These are phyloP conservation scores for Triticum aestivum DNA, from an alignment of 176 grass and related monocot genomes.

Conservation along the genomic window IWGSC_CS_RefSeq_v2.1 NC_057805.1:64058469-64058968, in stretches of 20 bases:
- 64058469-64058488: not conserved
- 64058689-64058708: conserved; percentile 98
- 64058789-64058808: conserved; percentile 74
- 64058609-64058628: conserved; percentile 94
- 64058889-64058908: conserved; percentile 88
- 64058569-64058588: conserved; percentile 15
- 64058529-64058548: conserved; percentile 95
- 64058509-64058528: conserved; percentile 98
- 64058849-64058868: conserved; percentile 83
- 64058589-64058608: conserved; percentile 98
- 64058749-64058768: conserved; percentile 66
- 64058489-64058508: conserved; percentile 61
- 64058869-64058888: conserved; percentile 95
- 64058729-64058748: conserved; percentile 65
- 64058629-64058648: conserved; percentile 63
- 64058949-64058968: conserved; percentile 88
- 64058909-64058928: conserved; percentile 83
- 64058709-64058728: conserved; percentile 83
- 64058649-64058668: conserved; percentile 99
- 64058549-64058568: conserved; percentile 17
- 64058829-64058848: conserved; percentile 30
- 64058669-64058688: conserved; percentile 82
- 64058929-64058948: conserved; percentile 30
- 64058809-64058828: conserved; percentile 97
- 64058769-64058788: conserved; percentile 77